Percentiles rank a stretch among this genome's conserved stretches.
These are phyloP conservation scores for Dryas drummondii DNA, from an alignment of 306 rosid species.

Conservation along the genomic window DNA sequence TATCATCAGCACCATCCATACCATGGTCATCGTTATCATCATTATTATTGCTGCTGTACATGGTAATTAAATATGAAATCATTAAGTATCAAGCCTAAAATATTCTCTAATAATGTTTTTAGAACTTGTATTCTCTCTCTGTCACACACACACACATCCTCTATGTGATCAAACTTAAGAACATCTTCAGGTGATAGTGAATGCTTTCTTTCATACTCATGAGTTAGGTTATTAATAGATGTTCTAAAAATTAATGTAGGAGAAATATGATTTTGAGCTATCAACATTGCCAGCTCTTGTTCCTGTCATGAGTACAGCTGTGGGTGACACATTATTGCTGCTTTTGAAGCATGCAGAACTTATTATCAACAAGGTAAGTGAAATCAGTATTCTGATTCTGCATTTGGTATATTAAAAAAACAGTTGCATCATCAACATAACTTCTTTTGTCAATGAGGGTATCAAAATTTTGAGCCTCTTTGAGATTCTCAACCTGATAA, in stretches of 20 bases:
- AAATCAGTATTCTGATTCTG: not conserved
- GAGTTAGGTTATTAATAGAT: conserved; percentile 1
- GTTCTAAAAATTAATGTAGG: conserved; percentile 48
- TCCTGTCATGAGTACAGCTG: conserved; percentile 83
- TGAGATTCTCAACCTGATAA: not conserved
- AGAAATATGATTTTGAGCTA: conserved; percentile 87
- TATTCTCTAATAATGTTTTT: not conserved
- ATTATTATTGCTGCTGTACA: not conserved
- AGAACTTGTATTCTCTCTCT: not conserved
- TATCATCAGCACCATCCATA: no score
- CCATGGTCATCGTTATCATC: not conserved
- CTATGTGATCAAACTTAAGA: not conserved
- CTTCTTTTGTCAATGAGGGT: no score
- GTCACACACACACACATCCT: not conserved
- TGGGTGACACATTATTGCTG: conserved; percentile 82
- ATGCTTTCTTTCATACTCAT: not conserved
- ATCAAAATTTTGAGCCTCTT: not conserved
- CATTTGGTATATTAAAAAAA: not conserved
- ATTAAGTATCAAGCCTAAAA: not conserved
- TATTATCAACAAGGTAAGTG: conserved; percentile 78
- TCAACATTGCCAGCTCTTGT: conserved; percentile 93
- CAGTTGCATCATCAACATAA: not conserved
- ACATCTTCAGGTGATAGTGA: not conserved
- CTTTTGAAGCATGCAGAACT: conserved; percentile 93
- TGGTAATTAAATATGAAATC: not conserved